These are phyloP conservation scores for Triticum monococcum DNA, from an alignment of 176 grass and related monocot genomes.

Conservation along the genomic window DNA sequence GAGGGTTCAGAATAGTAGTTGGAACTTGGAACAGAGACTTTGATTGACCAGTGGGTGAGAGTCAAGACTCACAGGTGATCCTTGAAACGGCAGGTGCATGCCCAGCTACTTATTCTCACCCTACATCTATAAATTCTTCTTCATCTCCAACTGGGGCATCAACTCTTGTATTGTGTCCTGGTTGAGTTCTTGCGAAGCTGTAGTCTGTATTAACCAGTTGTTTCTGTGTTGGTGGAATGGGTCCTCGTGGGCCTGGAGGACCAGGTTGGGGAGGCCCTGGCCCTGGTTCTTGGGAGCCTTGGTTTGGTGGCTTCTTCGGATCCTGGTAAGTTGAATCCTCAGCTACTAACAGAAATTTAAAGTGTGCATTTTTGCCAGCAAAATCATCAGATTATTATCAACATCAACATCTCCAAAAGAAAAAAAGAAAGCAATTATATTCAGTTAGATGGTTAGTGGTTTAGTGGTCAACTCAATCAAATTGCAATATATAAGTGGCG, in stretches of 20 bases:
- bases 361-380: background rate
- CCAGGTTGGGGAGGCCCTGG: conserved; percentile 24
- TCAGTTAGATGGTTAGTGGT: background rate
- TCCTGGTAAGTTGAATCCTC: conserved; percentile 30
- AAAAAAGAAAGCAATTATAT: background rate
- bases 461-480: background rate
- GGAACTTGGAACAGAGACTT: background rate
- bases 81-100: conserved; percentile 19
- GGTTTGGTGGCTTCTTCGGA: conserved; percentile 32
- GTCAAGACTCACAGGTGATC: background rate
- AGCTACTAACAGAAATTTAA: background rate
- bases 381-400: background rate
- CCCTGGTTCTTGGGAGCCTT: conserved; percentile 18
- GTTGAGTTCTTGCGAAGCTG: conserved; percentile 1
- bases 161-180: background rate
- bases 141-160: background rate
- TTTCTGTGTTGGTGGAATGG: conserved; percentile 30
- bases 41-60: background rate
- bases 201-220: background rate
- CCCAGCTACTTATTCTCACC: conserved; percentile 5
- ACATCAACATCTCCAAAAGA: background rate
- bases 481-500: background rate
- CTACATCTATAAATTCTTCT: conserved; percentile 6
- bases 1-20: background rate
- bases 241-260: conserved; percentile 35